Base-by-base conservation (phyloP, 306 rosid species). In the Rosa lucieae region DNA sequence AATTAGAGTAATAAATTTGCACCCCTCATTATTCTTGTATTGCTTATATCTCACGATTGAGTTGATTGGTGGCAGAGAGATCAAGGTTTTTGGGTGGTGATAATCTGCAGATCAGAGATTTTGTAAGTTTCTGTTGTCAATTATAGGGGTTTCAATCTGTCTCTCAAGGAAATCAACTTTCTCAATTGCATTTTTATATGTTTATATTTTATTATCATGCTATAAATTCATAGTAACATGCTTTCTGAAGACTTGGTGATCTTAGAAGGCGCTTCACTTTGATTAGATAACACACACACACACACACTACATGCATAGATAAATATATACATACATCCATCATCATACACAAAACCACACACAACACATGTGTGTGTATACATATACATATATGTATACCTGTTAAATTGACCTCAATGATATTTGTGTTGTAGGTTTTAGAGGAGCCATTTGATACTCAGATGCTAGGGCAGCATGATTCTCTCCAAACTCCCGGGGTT, bases 401-500 rank as follows among this genome's bases (percentile, higher is more conserved):
- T 17, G 21, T 20, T 23, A 10, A n/a, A n/a, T 55, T 52, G n/a
- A 59, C 39, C 37, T 74, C 70, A 72, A 46, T 77, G 32, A 55
- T 77, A 65, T 53, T 48, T 74, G 42, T 79, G 35, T 75, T 86
- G 51, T 83, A 93, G 98, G 88, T 81, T 82, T 70, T 86, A 67
- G 91, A 89, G 80, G 97, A 92, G 80, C 90, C 88, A 70, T 85
- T 90, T 42, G 97, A 90, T 77, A 79, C 82, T 66, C 86, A 86
- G 84, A 80, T 83, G 77, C 74, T 81, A 4, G 90, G 86, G 65
- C 84, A 83, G 86, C 87, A 88, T 51, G 95, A 91, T 44, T 84
- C 80, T 73, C 85, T 90, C 46, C 89, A 61, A 82, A 91, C 95
- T 73, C 97, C 92, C 12, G 93, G 93, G 85, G 98, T 93, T 40